Base-by-base conservation (phyloP, 148 eudicot species). In the Camellia lanceoleosa region DNA sequence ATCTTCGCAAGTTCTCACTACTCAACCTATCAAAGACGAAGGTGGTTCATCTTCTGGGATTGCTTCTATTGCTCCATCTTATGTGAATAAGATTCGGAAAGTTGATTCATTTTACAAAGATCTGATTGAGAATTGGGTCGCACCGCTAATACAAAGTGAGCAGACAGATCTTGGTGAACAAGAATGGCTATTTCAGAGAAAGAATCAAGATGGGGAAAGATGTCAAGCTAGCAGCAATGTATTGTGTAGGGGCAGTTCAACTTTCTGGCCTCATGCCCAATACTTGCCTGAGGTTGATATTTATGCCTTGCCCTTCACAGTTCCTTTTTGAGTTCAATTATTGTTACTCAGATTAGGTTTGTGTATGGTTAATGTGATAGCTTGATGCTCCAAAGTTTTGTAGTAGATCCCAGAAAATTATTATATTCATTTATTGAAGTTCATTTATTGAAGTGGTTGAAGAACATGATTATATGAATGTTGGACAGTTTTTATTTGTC, bases 271-370 rank as follows among this genome's bases (percentile, higher is more conserved):
- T 0, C 86, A 84, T 7, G 91, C 91, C 0, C 86, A 71, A 19
- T 85, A 79, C 73, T 81, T 92, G 83, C 75, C 84, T 0, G 88
- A 88, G 47, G 94, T 71, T 43, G 90, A 83, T 59, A 23, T 88
- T 4, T 86, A 86, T 61, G 97, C 94, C 2, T 63, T 92, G 64
- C 97, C 97, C 5, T 92, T 65, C 61, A 85, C 93, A 2, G 88
- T 91, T 38, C 97, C 97, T 2, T 92, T 87, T 77, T 92, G 86
- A 89, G 82, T 49, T 5, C n/a, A 16, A 67, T 30, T 41, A n/a
- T 49, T 49, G 52, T 58, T 64, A 41, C 68, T 61, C 68, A 23
- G 14, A 60, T 30, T 16, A 23, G 6, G 43, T 30, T 16, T 75
- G 68, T 76, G 69, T 61, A n/a, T 62, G 42, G 68, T 56, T 74